Base-by-base conservation (phyloP, 2,329 filamentous ascomycete species). In the Shiraia sp. region DNA sequence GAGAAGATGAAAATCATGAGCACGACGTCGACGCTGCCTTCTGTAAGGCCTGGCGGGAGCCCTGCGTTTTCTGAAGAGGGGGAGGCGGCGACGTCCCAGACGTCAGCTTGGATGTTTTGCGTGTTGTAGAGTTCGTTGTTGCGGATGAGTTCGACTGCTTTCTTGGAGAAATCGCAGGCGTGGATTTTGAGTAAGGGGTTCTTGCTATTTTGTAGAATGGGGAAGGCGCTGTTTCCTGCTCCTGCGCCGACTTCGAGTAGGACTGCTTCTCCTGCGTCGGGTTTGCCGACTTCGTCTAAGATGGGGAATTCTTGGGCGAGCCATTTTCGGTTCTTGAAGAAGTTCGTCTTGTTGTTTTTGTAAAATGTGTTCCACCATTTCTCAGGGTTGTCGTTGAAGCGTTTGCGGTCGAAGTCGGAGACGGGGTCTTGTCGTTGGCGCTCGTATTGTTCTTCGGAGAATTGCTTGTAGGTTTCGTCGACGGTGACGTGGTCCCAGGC, bases 291-390 rank as follows among this genome's bases (percentile, higher is more conserved):
- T 43, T 88, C 80, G 16, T 79, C 81, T n/a, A 99, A 75, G 3
- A 97, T 75, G 0, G 93, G 93, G 53, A 99, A 99, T 69, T 99
- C 93, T 69, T 97, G 92, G 52, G 87, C 86, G 23, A 99, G 75
- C 93, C 93, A 99, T 69, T 97, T 97, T 51, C 93, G 82, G 66
- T 99, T 88, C 73, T 99, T 99, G 82, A 99, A 99, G 73, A 99
- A 99, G 65, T 97, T 97, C 60, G 86, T 82, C 14, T 88, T 88
- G 72, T 99, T 97, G 74, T 97, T 96, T 73, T 93, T 91, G 77
- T 99, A 99, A 73, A 99, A 99, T 40, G 87, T 75, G 63, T 99
- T 93, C 93, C 93, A 99, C 89, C 90, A 97, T 70, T 90, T 95
- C 49, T 89, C 91, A 0, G 93, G 93, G 53, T 95, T 82, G 32